Evolutionary conservation across 805 yeast species (phyloP), one percentile per base, ranked within the genome.

Genomic region (Suhomyces pyralidae): DNA sequence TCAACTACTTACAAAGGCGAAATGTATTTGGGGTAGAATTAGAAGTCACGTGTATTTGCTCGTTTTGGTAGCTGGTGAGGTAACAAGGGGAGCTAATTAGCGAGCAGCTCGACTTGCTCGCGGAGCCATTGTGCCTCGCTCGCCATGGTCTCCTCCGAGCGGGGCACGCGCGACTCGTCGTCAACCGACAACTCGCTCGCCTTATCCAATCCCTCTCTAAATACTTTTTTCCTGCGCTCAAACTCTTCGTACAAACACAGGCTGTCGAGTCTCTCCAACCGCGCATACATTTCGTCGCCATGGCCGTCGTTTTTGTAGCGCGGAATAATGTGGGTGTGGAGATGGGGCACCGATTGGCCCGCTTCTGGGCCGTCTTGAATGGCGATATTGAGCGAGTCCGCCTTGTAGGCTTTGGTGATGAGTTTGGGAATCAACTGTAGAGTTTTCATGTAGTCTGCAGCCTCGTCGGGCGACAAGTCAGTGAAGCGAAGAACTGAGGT

Each of bases 331-430:
- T 94, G 99, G 19, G 97, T 87, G 67, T 94, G 99, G 26, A 93
- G 78, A 69, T 94, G 99, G 5, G 97, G 96, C 2, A 94, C 85
- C n/a, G 92, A 82, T 66, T 94, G 99, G 3, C 99, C 99, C 1
- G 97, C 93, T 48, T 90, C 90, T 0, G 91, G 88, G 0, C 99
- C 99, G 66, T 94, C 99, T 67, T 94, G 99, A 54, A 96, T 90
- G 9, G 97, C 93, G 40, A 94, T 79, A 64, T 96, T 96, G 54
- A 91, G 64, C 1, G 96, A 77, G 59, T 92, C 96, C 2, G 97
- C 96, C 34, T 84, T 78, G 66, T 85, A 94, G 10, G 78, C 73
- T 52, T 76, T 62, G 57, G 80, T 84, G 14, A 94, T 84, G 56
- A 91, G 86, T 50, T 72, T 70, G 55, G 90, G 85, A 0, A 94